A percentile compares a stretch with the other conserved stretches of the same genome.
Conservation (phyloP, 2,329 filamentous ascomycete genomes). For the Diaporthe sp. region DNA sequence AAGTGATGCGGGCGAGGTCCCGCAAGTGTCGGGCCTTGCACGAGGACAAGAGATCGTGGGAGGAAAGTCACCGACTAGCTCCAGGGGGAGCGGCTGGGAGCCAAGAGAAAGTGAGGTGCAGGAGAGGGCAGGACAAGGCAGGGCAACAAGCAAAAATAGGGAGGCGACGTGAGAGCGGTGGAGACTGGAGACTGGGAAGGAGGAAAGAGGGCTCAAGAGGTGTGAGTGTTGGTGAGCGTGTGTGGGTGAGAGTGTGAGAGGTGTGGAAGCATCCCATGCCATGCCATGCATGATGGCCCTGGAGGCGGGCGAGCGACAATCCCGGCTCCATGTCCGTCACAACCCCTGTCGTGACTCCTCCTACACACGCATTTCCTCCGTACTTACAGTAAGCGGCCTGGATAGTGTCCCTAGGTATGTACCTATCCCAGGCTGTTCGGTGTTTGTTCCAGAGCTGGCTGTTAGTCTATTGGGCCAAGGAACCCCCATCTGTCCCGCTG, state of each 20-base stretch:
- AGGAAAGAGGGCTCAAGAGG: constrained; percentile 10
- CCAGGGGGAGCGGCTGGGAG: constrained; percentile 16
- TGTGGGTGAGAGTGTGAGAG: not conserved
- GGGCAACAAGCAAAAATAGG: not conserved
- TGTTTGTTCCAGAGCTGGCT: not conserved
- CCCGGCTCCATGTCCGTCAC: constrained; percentile 7
- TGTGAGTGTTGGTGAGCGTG: not conserved
- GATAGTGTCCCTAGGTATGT: too few relatives aligned
- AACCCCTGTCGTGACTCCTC: constrained; percentile 4
- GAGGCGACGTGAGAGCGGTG: constrained; percentile 15
- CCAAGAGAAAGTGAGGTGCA: constrained; percentile 27
- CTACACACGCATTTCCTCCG: not conserved
- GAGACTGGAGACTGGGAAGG: not conserved
- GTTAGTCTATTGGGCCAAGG: not conserved
- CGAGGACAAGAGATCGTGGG: constrained; percentile 18
- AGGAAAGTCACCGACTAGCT: constrained; percentile 11
- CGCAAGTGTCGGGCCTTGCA: constrained; percentile 5
- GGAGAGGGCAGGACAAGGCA: constrained; percentile 18
- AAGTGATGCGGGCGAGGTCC: constrained; percentile 10
- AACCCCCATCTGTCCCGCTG: not conserved
- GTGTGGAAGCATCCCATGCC: constrained; percentile 24
- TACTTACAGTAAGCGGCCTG: constrained; percentile 7
- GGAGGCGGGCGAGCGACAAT: constrained; percentile 18
- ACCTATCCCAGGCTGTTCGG: not conserved
- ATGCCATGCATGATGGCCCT: not conserved